These are phyloP conservation scores for Phytophthora brassicae DNA, from an alignment of 352 stramenopile genomes.

Conservation along the genomic window DNA sequence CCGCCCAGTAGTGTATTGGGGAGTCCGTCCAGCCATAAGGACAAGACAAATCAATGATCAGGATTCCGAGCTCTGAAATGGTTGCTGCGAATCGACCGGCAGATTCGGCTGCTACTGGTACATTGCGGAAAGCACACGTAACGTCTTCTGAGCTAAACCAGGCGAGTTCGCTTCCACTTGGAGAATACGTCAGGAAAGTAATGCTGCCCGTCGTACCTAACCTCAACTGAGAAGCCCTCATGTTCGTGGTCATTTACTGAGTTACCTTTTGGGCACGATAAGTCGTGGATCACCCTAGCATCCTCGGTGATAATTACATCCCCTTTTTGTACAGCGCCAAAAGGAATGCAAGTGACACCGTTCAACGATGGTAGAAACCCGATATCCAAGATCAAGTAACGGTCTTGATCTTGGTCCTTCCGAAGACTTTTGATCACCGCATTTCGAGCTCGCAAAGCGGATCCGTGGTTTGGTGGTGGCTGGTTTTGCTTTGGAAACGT, in stretches of 20 bases:
- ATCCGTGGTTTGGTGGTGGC: not conserved
- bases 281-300: conserved; percentile 20
- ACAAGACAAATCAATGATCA: conserved; percentile 8
- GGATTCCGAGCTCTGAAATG: not conserved
- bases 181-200: not conserved
- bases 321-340: conserved; percentile 11
- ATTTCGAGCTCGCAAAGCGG: not conserved
- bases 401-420: conserved; percentile 9
- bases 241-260: conserved; percentile 11
- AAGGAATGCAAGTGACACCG: conserved; percentile 14
- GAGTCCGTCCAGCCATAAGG: conserved; percentile 12
- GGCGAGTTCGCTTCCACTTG: not conserved
- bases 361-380: not conserved
- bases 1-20: not conserved
- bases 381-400: conserved; percentile 17
- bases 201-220: conserved; percentile 4
- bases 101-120: not conserved
- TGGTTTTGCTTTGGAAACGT: not conserved
- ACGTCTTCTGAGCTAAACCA: conserved; percentile 1
- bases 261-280: conserved; percentile 3
- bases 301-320: not conserved
- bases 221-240: not conserved
- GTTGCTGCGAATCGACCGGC: conserved; percentile 6
- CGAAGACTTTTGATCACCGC: conserved; percentile 11
- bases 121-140: not conserved